A percentile compares a stretch with the other conserved stretches of the same genome.
Conservation (phyloP, 2,329 filamentous ascomycete species). For the Nothophaeocryptopus gaeumannii region DNA sequence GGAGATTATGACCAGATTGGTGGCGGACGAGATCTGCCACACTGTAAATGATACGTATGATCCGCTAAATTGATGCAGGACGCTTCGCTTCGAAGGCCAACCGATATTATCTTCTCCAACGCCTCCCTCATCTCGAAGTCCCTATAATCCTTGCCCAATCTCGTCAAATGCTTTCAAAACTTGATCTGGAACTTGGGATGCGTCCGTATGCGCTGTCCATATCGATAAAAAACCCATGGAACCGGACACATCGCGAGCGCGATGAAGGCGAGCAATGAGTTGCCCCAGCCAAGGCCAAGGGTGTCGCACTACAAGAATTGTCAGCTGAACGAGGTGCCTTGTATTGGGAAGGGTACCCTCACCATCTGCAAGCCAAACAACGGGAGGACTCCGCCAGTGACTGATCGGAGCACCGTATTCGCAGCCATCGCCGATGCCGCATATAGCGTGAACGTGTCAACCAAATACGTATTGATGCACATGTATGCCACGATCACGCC, state of each 20-base stretch:
- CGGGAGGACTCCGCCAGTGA: conserved; percentile 58
- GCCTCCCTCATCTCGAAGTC: too few relatives aligned
- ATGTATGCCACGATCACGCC: conserved; percentile 30
- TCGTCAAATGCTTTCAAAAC: conserved; percentile 10
- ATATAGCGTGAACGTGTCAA: conserved; percentile 59
- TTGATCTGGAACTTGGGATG: conserved; percentile 21
- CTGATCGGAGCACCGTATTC: conserved; percentile 57
- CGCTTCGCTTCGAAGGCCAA: not conserved
- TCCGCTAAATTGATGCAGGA: too few relatives aligned
- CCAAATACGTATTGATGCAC: conserved; percentile 55
- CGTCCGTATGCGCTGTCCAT: conserved; percentile 44
- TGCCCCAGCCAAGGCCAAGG: conserved; percentile 61
- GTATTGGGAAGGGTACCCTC: not conserved
- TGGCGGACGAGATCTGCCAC: too few relatives aligned
- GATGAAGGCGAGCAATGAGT: conserved; percentile 54
- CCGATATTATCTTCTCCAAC: not conserved
- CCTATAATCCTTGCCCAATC: too few relatives aligned
- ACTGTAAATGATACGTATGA: too few relatives aligned
- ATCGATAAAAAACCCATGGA: conserved; percentile 45
- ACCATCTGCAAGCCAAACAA: conserved; percentile 55
- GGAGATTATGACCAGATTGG: too few relatives aligned
- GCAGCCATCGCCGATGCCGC: conserved; percentile 65
- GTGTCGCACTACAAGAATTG: conserved; percentile 44
- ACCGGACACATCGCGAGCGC: conserved; percentile 46
- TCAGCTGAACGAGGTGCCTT: not conserved